Evolutionary conservation across 305 asterid species (phyloP).

Genomic region (Ajuga reptans): DNA sequence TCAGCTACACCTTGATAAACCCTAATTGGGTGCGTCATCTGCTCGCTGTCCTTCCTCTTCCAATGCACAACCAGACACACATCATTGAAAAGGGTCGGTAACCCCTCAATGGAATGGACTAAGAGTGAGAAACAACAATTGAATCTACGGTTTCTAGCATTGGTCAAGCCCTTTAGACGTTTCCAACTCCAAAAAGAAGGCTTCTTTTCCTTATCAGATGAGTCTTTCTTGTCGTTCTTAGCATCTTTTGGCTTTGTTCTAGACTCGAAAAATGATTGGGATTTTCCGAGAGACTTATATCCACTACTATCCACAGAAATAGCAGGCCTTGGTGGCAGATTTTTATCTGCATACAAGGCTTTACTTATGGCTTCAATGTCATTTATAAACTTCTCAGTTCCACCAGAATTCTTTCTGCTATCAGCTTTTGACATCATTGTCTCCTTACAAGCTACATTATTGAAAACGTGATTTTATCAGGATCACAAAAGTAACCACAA

Average conservation of each 20-base stretch:
- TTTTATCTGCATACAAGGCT: conserved; percentile 48
- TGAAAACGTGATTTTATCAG: conserved; percentile 10
- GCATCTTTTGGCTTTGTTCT: conserved; percentile 29
- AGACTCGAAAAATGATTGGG: conserved; percentile 31
- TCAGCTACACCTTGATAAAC: conserved; percentile 42
- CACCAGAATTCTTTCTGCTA: conserved; percentile 48
- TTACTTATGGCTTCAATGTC: conserved; percentile 63
- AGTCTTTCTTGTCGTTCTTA: conserved; percentile 26
- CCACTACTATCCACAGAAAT: conserved; percentile 45
- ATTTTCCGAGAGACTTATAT: conserved; percentile 45
- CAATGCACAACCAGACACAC: conserved; percentile 41
- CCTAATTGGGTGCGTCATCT: conserved; percentile 35
- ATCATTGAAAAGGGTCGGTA: conserved; percentile 43
- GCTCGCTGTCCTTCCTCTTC: conserved; percentile 48
- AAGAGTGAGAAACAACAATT: conserved; percentile 58
- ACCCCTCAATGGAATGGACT: conserved; percentile 72
- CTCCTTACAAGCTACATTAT: conserved; percentile 31
- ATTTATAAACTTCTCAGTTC: conserved; percentile 44
- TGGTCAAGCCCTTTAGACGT: conserved; percentile 41
- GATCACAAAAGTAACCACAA: neutral
- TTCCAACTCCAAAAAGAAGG: conserved; percentile 58
- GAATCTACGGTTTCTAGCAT: conserved; percentile 30
- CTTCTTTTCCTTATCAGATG: conserved; percentile 50
- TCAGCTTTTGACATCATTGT: conserved; percentile 58
- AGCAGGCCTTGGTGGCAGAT: conserved; percentile 29